These are phyloP conservation scores for Micractinium sp. DNA, from an alignment of 139 green algal genomes.

Conservation along the genomic window DNA sequence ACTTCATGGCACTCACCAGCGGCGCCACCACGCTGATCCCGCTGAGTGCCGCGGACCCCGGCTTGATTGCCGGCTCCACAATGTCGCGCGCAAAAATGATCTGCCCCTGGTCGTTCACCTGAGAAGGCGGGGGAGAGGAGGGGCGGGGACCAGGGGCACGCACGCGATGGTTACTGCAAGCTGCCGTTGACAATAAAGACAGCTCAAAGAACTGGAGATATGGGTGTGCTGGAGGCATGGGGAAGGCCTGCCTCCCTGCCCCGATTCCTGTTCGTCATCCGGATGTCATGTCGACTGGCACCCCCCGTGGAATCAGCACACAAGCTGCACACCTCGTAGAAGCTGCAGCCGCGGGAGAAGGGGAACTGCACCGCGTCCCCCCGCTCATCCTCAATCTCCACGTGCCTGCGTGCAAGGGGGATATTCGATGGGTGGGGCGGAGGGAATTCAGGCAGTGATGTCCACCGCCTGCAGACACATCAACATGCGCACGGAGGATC, in stretches of 20 bases:
- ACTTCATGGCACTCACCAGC: slow-evolving; percentile 34
- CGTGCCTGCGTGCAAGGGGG: slow-evolving; percentile 65
- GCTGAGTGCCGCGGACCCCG: slow-evolving; percentile 64
- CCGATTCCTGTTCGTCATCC: too few relatives aligned
- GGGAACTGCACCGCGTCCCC: slow-evolving; percentile 71
- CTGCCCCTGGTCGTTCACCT: slow-evolving; percentile 64
- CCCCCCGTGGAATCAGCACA: too few relatives aligned
- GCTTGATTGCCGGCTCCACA: slow-evolving; percentile 80
- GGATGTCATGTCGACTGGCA: too few relatives aligned
- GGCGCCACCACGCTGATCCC: slow-evolving; percentile 50
- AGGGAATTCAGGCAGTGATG: background rate
- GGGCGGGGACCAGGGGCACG: background rate
- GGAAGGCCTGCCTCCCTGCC: too few relatives aligned
- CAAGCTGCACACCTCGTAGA: slow-evolving; percentile 71
- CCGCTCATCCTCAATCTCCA: slow-evolving; percentile 56
- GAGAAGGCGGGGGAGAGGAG: background rate
- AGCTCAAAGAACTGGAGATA: too few relatives aligned
- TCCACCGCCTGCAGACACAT: too few relatives aligned
- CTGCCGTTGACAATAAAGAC: too few relatives aligned
- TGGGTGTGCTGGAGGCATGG: too few relatives aligned
- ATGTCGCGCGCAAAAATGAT: slow-evolving; percentile 76
- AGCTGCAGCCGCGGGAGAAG: slow-evolving; percentile 79
- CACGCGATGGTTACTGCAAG: too few relatives aligned
- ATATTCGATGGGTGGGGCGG: background rate
- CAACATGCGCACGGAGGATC: background rate